Conservation (phyloP, 345 rosid species). For the Eutrema heterophyllum region DNA sequence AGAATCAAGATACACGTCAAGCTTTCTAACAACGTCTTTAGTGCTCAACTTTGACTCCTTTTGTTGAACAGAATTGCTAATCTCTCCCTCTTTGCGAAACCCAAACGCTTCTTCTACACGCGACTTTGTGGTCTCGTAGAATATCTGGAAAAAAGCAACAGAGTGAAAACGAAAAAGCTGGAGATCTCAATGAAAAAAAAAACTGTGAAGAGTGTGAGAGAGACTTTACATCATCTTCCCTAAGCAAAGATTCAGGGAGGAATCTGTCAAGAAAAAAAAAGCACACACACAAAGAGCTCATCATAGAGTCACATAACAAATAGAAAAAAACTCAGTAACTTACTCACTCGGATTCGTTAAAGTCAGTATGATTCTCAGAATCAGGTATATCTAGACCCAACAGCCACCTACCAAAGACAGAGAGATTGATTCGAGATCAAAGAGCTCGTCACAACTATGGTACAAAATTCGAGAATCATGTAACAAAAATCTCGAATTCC, state of each 20-base stretch:
- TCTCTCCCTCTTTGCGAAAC: slow-evolving; percentile 24
- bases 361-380: slow-evolving; percentile 33
- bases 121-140: slow-evolving; percentile 48
- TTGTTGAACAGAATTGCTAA: not conserved
- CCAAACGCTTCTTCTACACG: slow-evolving; percentile 65
- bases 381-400: slow-evolving; percentile 48
- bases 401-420: slow-evolving; percentile 53
- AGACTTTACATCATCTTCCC: slow-evolving; percentile 79
- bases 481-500: not conserved
- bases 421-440: not conserved
- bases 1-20: slow-evolving; percentile 42
- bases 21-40: slow-evolving; percentile 28
- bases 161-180: not conserved
- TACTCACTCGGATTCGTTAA: slow-evolving; percentile 44
- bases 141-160: slow-evolving; percentile 40
- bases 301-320: not conserved
- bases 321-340: not conserved
- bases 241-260: slow-evolving; percentile 62
- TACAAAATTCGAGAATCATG: not conserved
- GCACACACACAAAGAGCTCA: not conserved
- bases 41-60: slow-evolving; percentile 21
- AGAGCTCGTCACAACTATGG: not conserved
- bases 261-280: slow-evolving; percentile 39
- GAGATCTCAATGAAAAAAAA: not conserved
- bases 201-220: not conserved